Base-by-base conservation (phyloP, 176 grass and related monocot genomes). In the Musa troglodytarum region DNA sequence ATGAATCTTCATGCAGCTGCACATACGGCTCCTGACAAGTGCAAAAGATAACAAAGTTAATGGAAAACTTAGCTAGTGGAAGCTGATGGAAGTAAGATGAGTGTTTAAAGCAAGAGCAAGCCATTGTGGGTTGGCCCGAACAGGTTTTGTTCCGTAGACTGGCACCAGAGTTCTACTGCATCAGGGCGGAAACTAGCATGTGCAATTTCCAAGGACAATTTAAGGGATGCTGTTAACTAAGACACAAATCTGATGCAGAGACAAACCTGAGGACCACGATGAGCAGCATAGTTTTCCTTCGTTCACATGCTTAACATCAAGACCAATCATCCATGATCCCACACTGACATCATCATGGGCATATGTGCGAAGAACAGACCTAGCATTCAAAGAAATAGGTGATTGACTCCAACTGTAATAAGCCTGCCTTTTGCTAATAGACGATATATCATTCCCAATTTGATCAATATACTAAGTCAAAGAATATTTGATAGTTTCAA, bases 261-360 rank as follows among this genome's bases (percentile, higher is more conserved):
- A 16, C 9, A 65, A 77, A 99, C 95, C 95, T 92, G 90, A 85
- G 65, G 95, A 82, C 95, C 95, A 99, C 2, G 91, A 92, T 56
- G 95, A 99, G 79, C 95, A 99, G 62, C 95, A 99, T 26, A 94
- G 71, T 82, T 89, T 99, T 82, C 88, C 84, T 84, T 99, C 91
- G 79, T 99, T 91, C 77, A 94, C 88, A 84, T 99, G 88, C 70
- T 94, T 94, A 69, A 94, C 88, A 72, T 86, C 88, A 81, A 99
- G 90, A 34, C 91, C 91, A 84, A 99, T 84, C 82, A 99, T 89
- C 95, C 95, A 94, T 14, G 95, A 99, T 71, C 95, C 95, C 53
- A 99, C 68, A 63, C 91, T 99, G 82, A 99, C 86, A 89, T 99
- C 95, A 89, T 99, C 91, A 79, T 92, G 95, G n/a, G 95, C 95